Base-by-base conservation (phyloP, 495 filamentous ascomycete genomes). In the Entonaema liquescens region DNA sequence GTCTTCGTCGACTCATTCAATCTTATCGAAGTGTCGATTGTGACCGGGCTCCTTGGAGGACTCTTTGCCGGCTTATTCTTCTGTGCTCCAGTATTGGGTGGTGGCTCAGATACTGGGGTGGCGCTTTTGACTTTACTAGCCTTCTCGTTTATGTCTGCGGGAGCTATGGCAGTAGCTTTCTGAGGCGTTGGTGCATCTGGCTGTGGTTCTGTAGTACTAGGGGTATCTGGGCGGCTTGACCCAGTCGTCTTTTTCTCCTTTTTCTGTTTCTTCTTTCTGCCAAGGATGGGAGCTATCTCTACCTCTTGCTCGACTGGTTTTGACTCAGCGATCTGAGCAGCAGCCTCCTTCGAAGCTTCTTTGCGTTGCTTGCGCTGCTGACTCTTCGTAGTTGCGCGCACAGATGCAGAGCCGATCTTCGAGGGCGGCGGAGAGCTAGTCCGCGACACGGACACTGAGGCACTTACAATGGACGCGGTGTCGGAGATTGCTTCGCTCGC, bases 251-350 rank as follows among this genome's bases (percentile, higher is more conserved):
- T 78, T 59, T 82, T 84, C 35, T 87, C 85, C 81, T 94, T 96
- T 83, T 93, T 95, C 71, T 93, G 89, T 82, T 97, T 98, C 81
- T 95, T 95, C 81, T 96, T 96, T 38, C 93, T 83, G 29, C 92
- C 92, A 40, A 95, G 81, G 42, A 98, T 95, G 2, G 93, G 93
- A 0, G 87, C 93, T 50, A 87, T 86, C 70, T 95, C 92, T 42
- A 90, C 87, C 33, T 85, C 80, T 23, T 79, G 65, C 55, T 87
- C 84, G 4, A 83, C 79, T 67, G 93, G 90, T 65, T 88, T 84
- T 12, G 80, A 73, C 42, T 83, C 81, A 5, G 84, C 78, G 63
- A 90, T 82, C 49, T 79, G 72, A 13, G 83, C 79, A 7, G 81
- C 74, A 21, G 84, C 83, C 61, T 89, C 86, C 66, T 92, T 91